Conservation (phyloP, 495 filamentous ascomycete species). For the Darksidea phi region DNA sequence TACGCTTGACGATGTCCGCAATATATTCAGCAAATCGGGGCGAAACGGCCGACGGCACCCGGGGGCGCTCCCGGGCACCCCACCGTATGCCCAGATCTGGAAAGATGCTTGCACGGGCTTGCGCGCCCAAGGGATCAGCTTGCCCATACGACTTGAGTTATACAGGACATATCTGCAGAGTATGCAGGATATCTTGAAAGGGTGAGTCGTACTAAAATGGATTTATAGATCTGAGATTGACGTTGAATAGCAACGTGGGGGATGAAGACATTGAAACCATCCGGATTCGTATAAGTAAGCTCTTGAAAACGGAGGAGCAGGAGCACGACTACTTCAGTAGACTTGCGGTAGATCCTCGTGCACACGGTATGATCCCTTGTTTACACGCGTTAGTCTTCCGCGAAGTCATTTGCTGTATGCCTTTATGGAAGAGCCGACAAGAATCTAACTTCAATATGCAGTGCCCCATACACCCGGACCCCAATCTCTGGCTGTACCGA, state of each 20-base stretch:
- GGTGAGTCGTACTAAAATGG: slow-evolving; percentile 22
- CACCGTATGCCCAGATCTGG: slow-evolving; percentile 55
- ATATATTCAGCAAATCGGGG: slow-evolving; percentile 51
- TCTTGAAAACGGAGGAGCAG: slow-evolving; percentile 30
- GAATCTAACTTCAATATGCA: too few relatives aligned
- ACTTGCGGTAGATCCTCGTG: slow-evolving; percentile 18
- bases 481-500: slow-evolving; percentile 1
- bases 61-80: slow-evolving; percentile 40
- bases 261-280: slow-evolving; percentile 23
- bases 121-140: slow-evolving; percentile 50
- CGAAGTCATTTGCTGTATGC: too few relatives aligned
- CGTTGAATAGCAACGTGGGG: slow-evolving; percentile 1
- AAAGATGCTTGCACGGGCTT: slow-evolving; percentile 51
- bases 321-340: slow-evolving; percentile 28
- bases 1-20: slow-evolving; percentile 55
- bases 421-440: too few relatives aligned
- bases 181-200: slow-evolving; percentile 43
- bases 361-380: too few relatives aligned
- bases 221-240: not conserved
- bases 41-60: slow-evolving; percentile 29
- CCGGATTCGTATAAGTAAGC: slow-evolving; percentile 15
- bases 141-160: slow-evolving; percentile 54
- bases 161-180: slow-evolving; percentile 55
- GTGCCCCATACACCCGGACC: slow-evolving; percentile 12
- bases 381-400: too few relatives aligned